A percentile compares a stretch with the other conserved stretches of the same genome.
Evolutionary conservation across 257 asterid genomes (phyloP).

Genomic region (Asclepias syriaca): DNA sequence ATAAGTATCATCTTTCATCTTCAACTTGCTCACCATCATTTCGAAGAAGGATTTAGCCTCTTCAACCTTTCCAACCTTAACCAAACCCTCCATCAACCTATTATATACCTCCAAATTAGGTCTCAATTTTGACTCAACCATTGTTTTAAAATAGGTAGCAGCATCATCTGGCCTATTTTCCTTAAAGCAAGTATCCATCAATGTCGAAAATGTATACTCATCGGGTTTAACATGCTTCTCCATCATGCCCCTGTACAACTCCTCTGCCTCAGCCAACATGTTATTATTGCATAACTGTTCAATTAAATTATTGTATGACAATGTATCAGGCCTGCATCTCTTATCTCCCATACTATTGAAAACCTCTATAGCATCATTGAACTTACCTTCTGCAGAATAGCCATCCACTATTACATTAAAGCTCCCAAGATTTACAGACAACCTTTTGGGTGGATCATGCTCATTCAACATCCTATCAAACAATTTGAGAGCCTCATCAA

Average conservation of each 20-base stretch:
- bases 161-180: conserved; percentile 76
- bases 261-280: conserved; percentile 67
- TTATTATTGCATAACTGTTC: conserved; percentile 72
- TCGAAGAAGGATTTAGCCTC: conserved; percentile 81
- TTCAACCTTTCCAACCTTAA: conserved; percentile 70
- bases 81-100: conserved; percentile 66
- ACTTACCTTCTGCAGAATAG: conserved; percentile 61
- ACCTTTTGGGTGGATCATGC: conserved; percentile 69
- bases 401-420: conserved; percentile 80
- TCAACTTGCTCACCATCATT: conserved; percentile 74
- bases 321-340: conserved; percentile 70
- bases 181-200: conserved; percentile 85
- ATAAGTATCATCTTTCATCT: conserved; percentile 77
- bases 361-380: conserved; percentile 58
- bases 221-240: conserved; percentile 66
- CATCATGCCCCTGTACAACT: conserved; percentile 65
- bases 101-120: conserved; percentile 73
- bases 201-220: conserved; percentile 67
- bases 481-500: conserved; percentile 70
- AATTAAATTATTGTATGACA: conserved; percentile 71
- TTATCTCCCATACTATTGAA: conserved; percentile 76
- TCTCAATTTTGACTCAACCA: conserved; percentile 83
- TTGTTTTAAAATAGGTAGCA: conserved; percentile 59
- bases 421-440: conserved; percentile 82
- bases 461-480: conserved; percentile 75